Percentiles rank a stretch among this genome's conserved stretches.
Conservation (phyloP, 768 basidiomycete genomes). For the Boletus sp. region DNA sequence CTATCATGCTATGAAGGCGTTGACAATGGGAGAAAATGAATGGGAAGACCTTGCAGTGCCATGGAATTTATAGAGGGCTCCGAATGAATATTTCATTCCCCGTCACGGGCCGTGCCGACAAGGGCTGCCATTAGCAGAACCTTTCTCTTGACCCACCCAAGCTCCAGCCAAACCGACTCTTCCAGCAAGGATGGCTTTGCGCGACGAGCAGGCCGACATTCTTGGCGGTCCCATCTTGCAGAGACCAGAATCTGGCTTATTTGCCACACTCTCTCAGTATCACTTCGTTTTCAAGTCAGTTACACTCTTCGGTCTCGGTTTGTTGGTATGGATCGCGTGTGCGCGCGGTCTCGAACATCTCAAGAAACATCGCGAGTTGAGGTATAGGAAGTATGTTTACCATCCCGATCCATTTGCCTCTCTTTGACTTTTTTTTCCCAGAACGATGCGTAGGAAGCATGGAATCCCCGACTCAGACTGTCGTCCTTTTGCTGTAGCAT, state of each 20-base stretch:
- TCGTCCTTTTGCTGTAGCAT: constrained; percentile 86
- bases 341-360: constrained; percentile 45
- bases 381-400: constrained; percentile 58
- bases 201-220: constrained; percentile 69
- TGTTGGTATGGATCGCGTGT: constrained; percentile 33
- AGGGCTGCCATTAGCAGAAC: constrained; percentile 7
- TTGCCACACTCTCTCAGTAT: constrained; percentile 36
- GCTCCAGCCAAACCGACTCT: constrained; percentile 16
- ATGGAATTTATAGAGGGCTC: constrained; percentile 8
- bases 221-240: constrained; percentile 57
- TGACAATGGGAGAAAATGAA: neutral
- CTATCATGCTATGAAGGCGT: neutral
- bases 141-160: constrained; percentile 23
- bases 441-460: constrained; percentile 70
- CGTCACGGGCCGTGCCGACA: constrained; percentile 21
- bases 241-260: constrained; percentile 25
- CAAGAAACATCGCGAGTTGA: constrained; percentile 59
- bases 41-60: neutral
- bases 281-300: constrained; percentile 38
- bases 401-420: neutral
- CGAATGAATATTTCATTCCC: constrained; percentile 24
- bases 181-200: constrained; percentile 44
- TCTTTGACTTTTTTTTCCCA: constrained; percentile 31
- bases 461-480: constrained; percentile 84
- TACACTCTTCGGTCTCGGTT: constrained; percentile 35